Evolutionary conservation across 441 rosid genomes (phyloP).

Genomic region (Aleurites moluccanus): DNA sequence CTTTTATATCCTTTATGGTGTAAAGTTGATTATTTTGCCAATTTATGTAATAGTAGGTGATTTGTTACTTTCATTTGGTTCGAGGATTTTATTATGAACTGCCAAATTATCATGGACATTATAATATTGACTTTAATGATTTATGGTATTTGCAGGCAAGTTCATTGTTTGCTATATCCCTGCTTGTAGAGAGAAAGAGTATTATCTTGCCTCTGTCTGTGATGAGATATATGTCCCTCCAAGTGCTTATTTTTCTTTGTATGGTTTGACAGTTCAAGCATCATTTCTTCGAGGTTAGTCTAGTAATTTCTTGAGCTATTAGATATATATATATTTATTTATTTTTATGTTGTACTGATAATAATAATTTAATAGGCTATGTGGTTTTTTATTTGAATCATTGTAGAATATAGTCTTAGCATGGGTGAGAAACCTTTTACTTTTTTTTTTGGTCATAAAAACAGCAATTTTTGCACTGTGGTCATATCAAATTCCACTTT

Average conservation of each 20-base stretch:
- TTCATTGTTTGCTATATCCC: slow-evolving; percentile 74
- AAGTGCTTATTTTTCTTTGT: slow-evolving; percentile 86
- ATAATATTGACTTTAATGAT: slow-evolving; percentile 5
- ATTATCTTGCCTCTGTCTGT: slow-evolving; percentile 89
- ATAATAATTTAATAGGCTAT: background rate
- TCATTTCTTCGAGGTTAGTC: slow-evolving; percentile 80
- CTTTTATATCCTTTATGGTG: background rate
- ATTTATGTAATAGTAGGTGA: background rate
- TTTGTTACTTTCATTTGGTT: background rate
- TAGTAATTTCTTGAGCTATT: slow-evolving; percentile 1
- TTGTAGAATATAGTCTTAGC: background rate
- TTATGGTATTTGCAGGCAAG: slow-evolving; percentile 57
- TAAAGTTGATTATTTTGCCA: background rate
- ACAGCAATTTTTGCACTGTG: background rate
- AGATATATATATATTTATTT: too few species aligned
- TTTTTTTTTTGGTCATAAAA: background rate
- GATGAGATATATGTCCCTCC: slow-evolving; percentile 89
- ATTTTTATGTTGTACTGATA: background rate
- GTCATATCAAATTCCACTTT: background rate
- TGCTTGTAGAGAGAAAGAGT: slow-evolving; percentile 82
- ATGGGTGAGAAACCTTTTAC: background rate
- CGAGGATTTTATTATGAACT: background rate
- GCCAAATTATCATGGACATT: background rate
- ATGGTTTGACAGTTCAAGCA: slow-evolving; percentile 94
- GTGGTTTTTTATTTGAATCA: background rate